Conservation (phyloP, 1,284 basidiomycete species). For the Tremellales sp. region DNA sequence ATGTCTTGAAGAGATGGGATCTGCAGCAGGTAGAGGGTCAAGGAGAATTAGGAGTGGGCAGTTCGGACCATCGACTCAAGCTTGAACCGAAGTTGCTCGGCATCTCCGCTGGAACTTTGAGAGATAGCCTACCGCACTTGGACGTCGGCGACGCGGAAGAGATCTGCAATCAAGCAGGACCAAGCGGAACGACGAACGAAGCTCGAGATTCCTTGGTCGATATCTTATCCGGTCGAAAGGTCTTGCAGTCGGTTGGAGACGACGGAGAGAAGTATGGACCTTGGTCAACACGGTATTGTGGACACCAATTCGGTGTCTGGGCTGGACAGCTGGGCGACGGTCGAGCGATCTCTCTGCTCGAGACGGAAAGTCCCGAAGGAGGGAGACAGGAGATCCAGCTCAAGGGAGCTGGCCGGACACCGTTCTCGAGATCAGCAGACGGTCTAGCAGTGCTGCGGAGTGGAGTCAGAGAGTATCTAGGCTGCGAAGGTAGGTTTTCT, state of each 20-base stretch:
- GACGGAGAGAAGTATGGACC: conserved; percentile 61
- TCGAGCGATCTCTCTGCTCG: conserved; percentile 79
- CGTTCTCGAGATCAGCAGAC: conserved; percentile 86
- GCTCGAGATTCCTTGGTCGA: conserved; percentile 69
- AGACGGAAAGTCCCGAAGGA: conserved; percentile 63
- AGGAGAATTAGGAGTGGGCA: conserved; percentile 29
- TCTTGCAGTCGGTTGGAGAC: conserved; percentile 56
- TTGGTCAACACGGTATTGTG: conserved; percentile 78
- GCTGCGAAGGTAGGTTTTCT: conserved; percentile 65
- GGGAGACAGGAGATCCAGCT: conserved; percentile 79
- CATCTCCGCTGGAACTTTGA: conserved; percentile 60
- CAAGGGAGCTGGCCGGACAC: conserved; percentile 90
- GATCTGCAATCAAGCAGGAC: conserved; percentile 9
- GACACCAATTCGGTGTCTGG: conserved; percentile 89
- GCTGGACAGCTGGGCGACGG: conserved; percentile 98
- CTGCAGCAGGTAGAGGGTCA: conserved; percentile 2
- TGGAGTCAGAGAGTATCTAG: conserved; percentile 85
- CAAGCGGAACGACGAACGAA: conserved; percentile 17
- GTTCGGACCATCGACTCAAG: conserved; percentile 55
- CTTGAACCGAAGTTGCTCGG: conserved; percentile 60
- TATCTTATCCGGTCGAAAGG: conserved; percentile 71
- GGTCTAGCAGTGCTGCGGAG: conserved; percentile 88
- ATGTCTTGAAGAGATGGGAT: conserved; percentile 53
- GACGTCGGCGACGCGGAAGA: conserved; percentile 78
- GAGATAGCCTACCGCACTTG: conserved; percentile 76